phyloP scores from a whole-genome alignment of 805 yeast genomes.

The Ogataea pini region DNA sequence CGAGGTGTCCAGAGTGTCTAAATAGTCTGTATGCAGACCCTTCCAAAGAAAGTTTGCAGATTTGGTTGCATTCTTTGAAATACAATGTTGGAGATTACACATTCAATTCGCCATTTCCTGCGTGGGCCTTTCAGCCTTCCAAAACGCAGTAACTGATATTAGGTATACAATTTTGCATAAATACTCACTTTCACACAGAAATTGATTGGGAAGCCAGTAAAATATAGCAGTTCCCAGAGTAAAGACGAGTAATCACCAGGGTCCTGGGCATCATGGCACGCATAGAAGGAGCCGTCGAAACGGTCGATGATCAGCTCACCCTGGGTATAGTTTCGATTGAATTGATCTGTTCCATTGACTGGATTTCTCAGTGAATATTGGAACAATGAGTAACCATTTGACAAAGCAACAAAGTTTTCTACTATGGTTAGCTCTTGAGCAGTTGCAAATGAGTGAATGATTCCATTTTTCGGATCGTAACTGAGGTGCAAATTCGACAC shows the following conservation, averaged over 20 bases:
- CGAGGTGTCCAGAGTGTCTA: slow-evolving; percentile 37
- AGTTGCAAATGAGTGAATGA: slow-evolving; percentile 12
- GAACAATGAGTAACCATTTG: slow-evolving; percentile 13
- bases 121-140: slow-evolving; percentile 4
- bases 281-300: slow-evolving; percentile 33
- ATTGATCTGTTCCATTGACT: not conserved
- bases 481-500: slow-evolving; percentile 13
- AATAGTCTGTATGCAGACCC: slow-evolving; percentile 31
- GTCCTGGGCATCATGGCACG: slow-evolving; percentile 41
- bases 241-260: slow-evolving; percentile 39
- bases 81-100: slow-evolving; percentile 32
- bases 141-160: not conserved
- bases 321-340: slow-evolving; percentile 7
- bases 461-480: slow-evolving; percentile 8
- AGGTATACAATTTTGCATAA: slow-evolving; percentile 11
- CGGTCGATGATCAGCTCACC: slow-evolving; percentile 17
- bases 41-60: slow-evolving; percentile 30
- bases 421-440: slow-evolving; percentile 14
- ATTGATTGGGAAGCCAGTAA: slow-evolving; percentile 10
- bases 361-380: slow-evolving; percentile 9
- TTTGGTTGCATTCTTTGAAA: slow-evolving; percentile 48
- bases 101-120: slow-evolving; percentile 5
- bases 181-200: slow-evolving; percentile 12
- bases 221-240: slow-evolving; percentile 30
- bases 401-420: slow-evolving; percentile 14